Percentiles rank a stretch among this genome's conserved stretches.
phyloP scores from a whole-genome alignment of 257 asterid genomes.

The Thymus quinquecostatus region DNA sequence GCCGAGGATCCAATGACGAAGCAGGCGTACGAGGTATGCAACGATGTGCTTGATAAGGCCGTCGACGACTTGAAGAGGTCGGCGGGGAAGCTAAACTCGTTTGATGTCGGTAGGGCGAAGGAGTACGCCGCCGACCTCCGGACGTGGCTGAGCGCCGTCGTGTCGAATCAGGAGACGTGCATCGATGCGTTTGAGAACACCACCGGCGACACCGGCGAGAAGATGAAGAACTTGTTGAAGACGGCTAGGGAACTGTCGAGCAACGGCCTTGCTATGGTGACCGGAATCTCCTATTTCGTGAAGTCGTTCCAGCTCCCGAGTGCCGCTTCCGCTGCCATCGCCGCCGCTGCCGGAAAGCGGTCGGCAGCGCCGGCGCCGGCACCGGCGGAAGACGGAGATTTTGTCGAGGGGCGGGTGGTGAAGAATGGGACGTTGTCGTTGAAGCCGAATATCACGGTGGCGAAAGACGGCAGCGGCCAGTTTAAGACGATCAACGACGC shows the following conservation, averaged over 20 bases:
- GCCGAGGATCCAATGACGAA: conserved; percentile 50
- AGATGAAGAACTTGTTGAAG: conserved; percentile 49
- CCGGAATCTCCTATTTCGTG: conserved; percentile 36
- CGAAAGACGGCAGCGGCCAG: conserved; percentile 62
- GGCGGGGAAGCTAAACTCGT: conserved; percentile 27
- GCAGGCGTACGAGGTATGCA: conserved; percentile 51
- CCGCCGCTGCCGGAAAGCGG: no score
- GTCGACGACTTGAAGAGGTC: conserved; percentile 58
- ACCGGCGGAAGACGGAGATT: not conserved
- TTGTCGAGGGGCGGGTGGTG: conserved; percentile 23
- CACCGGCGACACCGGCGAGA: conserved; percentile 45
- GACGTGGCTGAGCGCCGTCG: conserved; percentile 70
- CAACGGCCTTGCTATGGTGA: conserved; percentile 55
- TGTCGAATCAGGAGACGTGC: conserved; percentile 65
- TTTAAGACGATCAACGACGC: conserved; percentile 55
- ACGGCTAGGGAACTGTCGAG: conserved; percentile 40
- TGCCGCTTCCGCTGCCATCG: no score
- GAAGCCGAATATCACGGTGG: conserved; percentile 55
- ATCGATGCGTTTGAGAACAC: conserved; percentile 67
- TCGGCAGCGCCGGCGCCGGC: no score
- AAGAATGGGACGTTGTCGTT: not conserved
- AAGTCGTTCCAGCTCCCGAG: conserved; percentile 12
- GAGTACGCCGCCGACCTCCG: conserved; percentile 42
- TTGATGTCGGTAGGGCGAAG: conserved; percentile 31
- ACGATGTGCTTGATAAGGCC: conserved; percentile 46